Evolutionary conservation across 345 rosid species (phyloP), one percentile per base, ranked within the genome.

Genomic region (Arabis alpina): DNA sequence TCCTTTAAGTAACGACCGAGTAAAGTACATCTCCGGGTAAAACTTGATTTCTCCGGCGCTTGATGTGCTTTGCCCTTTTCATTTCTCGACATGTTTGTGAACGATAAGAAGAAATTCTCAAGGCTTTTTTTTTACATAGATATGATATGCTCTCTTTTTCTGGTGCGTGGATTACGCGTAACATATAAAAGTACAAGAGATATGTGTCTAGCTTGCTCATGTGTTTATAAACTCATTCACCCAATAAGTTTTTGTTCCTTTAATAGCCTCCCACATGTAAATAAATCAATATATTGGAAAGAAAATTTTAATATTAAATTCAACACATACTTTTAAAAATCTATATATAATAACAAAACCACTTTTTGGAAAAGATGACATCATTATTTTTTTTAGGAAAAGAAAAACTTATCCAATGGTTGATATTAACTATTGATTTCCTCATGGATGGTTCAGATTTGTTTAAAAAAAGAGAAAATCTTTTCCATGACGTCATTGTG

Each of bases 1-100:
- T 77, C 91, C 81, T 83, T 88, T 79, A 87, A 76, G 74, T 81
- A 84, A 59, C 82, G 88, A 77, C 93, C 88, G 75, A 91, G 77
- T 54, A 79, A 89, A 64, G 53, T 69, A 75, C 79, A 75, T 69
- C 74, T 62, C 74, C 54, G 65, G 19, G 86, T 77, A 63, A 91
- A 86, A 55, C 49, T 83, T 3, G 90, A 72, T 63, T 68, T 83
- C 76, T 83, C 91, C 72, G 59, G 48, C 28, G 68, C 60, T 61
- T 43, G 23, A 57, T 39, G 23, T 39, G 57, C 28, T 37, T 64
- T 73, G 1, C 1, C 61, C 58, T 58, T 66, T 66, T 66, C 77
- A 3, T 58, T 73, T 54, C 41, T 56, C 53, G 71, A 68, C 74
- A 69, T 72, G 25, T 25, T 61, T 67, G 50, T 30, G 0, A 14